Evolutionary conservation across 1,284 basidiomycete species (phyloP).

Genomic region (Coniophora puteana): DNA sequence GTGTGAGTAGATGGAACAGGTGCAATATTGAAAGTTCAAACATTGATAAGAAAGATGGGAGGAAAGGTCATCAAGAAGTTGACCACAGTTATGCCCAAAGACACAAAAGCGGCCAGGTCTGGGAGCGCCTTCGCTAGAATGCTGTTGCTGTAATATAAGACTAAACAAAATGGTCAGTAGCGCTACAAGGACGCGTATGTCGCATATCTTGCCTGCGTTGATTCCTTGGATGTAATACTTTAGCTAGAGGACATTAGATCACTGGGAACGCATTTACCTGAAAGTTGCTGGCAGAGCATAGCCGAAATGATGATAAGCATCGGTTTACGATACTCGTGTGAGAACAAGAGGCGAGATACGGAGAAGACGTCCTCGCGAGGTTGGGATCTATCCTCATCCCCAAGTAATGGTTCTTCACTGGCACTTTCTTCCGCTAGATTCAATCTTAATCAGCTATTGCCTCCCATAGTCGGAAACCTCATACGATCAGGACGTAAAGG

Average conservation of each 20-base stretch:
- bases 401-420: constrained; percentile 43
- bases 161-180: constrained; percentile 41
- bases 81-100: constrained; percentile 74
- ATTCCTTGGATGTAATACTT: constrained; percentile 32
- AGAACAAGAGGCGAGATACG: constrained; percentile 49
- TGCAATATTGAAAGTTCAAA: constrained; percentile 29
- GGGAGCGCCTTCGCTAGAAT: constrained; percentile 80
- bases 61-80: constrained; percentile 81
- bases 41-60: constrained; percentile 85
- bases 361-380: constrained; percentile 38
- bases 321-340: constrained; percentile 60
- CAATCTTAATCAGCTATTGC: constrained; percentile 1
- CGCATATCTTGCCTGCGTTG: constrained; percentile 46
- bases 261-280: constrained; percentile 41
- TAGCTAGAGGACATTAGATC: constrained; percentile 2
- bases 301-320: constrained; percentile 69
- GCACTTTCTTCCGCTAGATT: constrained; percentile 14
- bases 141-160: constrained; percentile 87
- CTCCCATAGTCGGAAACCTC: constrained; percentile 3
- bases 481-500: constrained; percentile 21
- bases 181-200: constrained; percentile 15
- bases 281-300: constrained; percentile 78
- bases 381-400: constrained; percentile 26
- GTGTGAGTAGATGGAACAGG: not conserved
- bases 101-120: constrained; percentile 73